Evolutionary conservation across 768 basidiomycete species (phyloP).

Genomic region (Ramaria sp.): DNA sequence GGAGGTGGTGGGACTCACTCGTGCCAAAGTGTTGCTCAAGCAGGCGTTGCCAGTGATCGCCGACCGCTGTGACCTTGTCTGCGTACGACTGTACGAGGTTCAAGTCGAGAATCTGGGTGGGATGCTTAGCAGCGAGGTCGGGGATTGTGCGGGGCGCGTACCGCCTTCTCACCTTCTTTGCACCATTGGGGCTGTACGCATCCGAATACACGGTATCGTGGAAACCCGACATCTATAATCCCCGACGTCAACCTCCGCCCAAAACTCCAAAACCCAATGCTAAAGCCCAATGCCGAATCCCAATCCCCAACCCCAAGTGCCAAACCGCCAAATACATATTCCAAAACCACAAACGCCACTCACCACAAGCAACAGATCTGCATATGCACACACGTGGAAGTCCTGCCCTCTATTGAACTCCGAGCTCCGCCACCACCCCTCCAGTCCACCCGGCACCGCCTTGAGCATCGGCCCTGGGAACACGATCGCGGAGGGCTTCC

Average conservation of each 20-base stretch:
- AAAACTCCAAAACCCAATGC: not conserved
- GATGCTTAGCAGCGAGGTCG: not conserved
- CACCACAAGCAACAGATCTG: slow-evolving; percentile 40
- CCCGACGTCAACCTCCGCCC: not conserved
- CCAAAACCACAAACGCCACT: slow-evolving; percentile 14
- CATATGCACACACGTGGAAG: slow-evolving; percentile 36
- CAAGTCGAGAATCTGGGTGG: slow-evolving; percentile 51
- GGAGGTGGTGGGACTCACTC: slow-evolving; percentile 38
- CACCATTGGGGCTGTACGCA: slow-evolving; percentile 50
- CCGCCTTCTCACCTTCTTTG: slow-evolving; percentile 48
- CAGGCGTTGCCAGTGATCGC: not conserved
- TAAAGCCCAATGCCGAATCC: too few relatives aligned
- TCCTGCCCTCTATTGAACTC: slow-evolving; percentile 17
- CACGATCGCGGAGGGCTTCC: slow-evolving; percentile 68
- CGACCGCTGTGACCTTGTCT: not conserved
- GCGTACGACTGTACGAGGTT: slow-evolving; percentile 30
- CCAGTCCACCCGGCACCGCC: not conserved
- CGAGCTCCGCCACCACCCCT: slow-evolving; percentile 1
- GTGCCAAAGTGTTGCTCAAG: not conserved
- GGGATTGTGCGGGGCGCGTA: not conserved
- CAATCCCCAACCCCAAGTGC: too few relatives aligned
- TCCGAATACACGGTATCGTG: slow-evolving; percentile 70
- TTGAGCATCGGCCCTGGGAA: slow-evolving; percentile 16
- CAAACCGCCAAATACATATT: not conserved
- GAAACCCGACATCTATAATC: slow-evolving; percentile 35